phyloP scores from a whole-genome alignment of 2,329 filamentous ascomycete genomes.

The Corynespora cassiicola region DNA sequence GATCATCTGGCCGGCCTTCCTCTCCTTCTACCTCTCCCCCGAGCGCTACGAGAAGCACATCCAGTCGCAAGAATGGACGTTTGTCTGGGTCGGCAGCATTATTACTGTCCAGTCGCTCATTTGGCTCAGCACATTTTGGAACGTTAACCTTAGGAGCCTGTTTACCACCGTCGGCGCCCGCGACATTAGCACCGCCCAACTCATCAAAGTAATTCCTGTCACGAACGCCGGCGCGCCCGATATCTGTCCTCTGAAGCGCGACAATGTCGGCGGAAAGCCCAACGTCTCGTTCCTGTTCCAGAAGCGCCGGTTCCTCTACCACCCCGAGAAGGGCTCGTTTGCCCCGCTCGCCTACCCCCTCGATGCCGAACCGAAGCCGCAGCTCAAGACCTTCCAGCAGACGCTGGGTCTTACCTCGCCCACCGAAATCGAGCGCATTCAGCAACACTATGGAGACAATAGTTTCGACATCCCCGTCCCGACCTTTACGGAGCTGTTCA shows the following conservation, averaged over 20 bases:
- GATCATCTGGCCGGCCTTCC: conserved; percentile 90
- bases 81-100: conserved; percentile 90
- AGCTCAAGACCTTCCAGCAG: conserved; percentile 78
- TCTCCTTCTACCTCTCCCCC: conserved; percentile 82
- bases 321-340: conserved; percentile 75
- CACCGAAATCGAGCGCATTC: conserved; percentile 78
- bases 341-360: conserved; percentile 82
- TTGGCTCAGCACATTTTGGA: conserved; percentile 98
- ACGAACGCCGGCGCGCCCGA: conserved; percentile 89
- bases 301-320: conserved; percentile 93
- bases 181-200: conserved; percentile 73
- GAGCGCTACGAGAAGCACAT: conserved; percentile 92
- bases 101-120: conserved; percentile 85
- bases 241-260: conserved; percentile 81
- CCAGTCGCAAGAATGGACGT: conserved; percentile 95
- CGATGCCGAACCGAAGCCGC: conserved; percentile 83
- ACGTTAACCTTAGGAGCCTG: conserved; percentile 79
- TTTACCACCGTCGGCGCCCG: conserved; percentile 80
- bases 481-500: conserved; percentile 93
- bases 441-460: conserved; percentile 94
- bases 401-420: conserved; percentile 76
- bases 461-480: conserved; percentile 98
- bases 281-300: conserved; percentile 94
- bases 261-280: conserved; percentile 76
- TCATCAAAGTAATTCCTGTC: conserved; percentile 92